A percentile compares a stretch with the other conserved stretches of the same genome.
phyloP scores from a whole-genome alignment of 257 asterid genomes.

The Fraxinus excelsior region DNA sequence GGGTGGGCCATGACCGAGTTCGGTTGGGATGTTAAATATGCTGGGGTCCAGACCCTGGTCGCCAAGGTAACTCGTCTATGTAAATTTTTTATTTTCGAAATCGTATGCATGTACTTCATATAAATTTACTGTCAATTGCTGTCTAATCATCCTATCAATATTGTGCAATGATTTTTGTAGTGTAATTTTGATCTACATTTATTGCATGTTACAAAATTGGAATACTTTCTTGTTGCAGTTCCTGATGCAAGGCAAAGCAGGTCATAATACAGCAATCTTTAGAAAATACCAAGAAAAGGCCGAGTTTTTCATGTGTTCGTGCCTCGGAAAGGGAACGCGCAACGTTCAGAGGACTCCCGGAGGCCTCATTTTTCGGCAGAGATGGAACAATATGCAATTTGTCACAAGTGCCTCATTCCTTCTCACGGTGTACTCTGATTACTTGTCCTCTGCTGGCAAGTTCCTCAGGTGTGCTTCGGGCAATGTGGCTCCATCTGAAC shows the following conservation, averaged over 20 bases:
- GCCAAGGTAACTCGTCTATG: slow-evolving; percentile 38
- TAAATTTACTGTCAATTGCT: background rate
- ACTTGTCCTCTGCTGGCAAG: slow-evolving; percentile 59
- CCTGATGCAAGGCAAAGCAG: slow-evolving; percentile 68
- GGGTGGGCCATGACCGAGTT: slow-evolving; percentile 65
- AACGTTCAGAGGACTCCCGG: slow-evolving; percentile 66
- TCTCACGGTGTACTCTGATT: slow-evolving; percentile 68
- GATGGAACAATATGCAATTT: slow-evolving; percentile 87
- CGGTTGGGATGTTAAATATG: slow-evolving; percentile 62
- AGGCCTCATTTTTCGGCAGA: slow-evolving; percentile 66
- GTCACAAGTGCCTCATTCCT: slow-evolving; percentile 78
- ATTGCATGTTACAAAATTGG: background rate
- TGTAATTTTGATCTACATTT: background rate
- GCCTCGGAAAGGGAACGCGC: slow-evolving; percentile 59
- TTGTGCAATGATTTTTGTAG: background rate
- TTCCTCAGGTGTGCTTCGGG: slow-evolving; percentile 53
- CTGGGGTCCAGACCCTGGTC: slow-evolving; percentile 58
- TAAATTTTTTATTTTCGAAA: no score
- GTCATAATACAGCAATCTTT: slow-evolving; percentile 45
- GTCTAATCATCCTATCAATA: background rate
- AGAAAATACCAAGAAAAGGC: slow-evolving; percentile 63
- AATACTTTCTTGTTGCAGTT: slow-evolving; percentile 36
- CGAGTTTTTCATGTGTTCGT: slow-evolving; percentile 76
- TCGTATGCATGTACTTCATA: no score
- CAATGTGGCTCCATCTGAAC: slow-evolving; percentile 53